Conservation (phyloP, 371 early-diverging fungal species). For the Mortierella sp. region DNA sequence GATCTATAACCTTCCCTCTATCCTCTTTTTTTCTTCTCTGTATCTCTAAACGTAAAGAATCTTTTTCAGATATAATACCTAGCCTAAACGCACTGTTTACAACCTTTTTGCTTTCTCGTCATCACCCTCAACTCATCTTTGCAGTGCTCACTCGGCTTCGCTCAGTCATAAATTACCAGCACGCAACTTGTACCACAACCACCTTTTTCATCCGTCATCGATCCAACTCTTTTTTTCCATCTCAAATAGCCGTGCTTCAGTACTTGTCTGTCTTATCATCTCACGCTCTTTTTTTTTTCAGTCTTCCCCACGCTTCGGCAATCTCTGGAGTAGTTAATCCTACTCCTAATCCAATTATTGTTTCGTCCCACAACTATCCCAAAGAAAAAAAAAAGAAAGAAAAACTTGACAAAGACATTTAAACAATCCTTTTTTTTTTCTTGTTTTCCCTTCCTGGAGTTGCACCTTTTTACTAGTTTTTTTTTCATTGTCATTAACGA, state of each 20-base stretch:
- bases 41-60: too few relatives aligned
- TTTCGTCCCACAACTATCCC: background rate
- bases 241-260: background rate
- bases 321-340: background rate
- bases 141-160: background rate
- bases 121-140: background rate
- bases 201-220: constrained; percentile 1
- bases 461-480: background rate
- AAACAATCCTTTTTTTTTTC: background rate
- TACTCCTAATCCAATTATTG: background rate
- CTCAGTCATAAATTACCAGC: constrained; percentile 2
- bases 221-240: background rate
- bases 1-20: background rate
- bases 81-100: background rate
- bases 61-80: background rate
- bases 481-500: background rate
- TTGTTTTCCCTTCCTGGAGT: constrained; percentile 1
- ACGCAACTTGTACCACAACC: constrained; percentile 20
- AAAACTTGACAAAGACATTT: too few relatives aligned
- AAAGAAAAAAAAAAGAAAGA: background rate
- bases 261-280: background rate
- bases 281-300: background rate
- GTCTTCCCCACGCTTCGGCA: background rate
- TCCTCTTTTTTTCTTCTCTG: background rate
- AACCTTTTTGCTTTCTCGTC: background rate